Evolutionary conservation across 768 basidiomycete species (phyloP), one percentile per base, ranked within the genome.

Genomic region (Collybiopsis luxurians): DNA sequence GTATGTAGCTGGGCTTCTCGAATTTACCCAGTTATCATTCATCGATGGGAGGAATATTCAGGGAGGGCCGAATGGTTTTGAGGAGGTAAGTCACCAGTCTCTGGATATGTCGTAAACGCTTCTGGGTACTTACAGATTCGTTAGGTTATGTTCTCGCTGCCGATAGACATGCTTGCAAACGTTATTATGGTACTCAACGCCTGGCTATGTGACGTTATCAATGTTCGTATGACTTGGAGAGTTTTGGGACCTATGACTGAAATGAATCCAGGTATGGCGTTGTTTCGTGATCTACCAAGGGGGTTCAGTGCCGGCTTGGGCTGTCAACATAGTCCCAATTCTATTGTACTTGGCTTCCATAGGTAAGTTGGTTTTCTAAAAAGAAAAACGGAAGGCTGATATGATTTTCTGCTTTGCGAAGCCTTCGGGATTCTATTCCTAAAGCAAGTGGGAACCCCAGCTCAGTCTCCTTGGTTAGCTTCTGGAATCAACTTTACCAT

Each of bases 401-500:
- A 23, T 0, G 4, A n/a, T n/a, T 49, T 49, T 49, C 47, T 27
- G 23, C 47, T 4, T n/a, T n/a, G 26, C 7, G 13, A 34, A 59
- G 58, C 30, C 24, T 38, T 59, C 15, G 58, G 58, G 5, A 59
- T 56, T 10, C 46, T 59, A 31, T 59, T 55, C 15, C 54, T 59
- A n/a, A 59, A 55, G 23, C 58, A 59, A 49, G 46, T 59, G 2
- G 55, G 55, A 5, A 52, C 47, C 36, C 26, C 27, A 3, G 26
- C 30, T 40, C 31, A 39, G 36, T 40, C 47, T 21, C 60, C 62
- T 31, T 65, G 62, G 65, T 46, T 36, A 2, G 48, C 51, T 17
- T 40, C 50, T 12, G 56, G 56, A 13, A 59, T 72, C 55, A 66
- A 70, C 46, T 71, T 73, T 55, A 72, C 66, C 19, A 67, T 69